A percentile compares a stretch with the other conserved stretches of the same genome.
Conservation (phyloP, 257 asterid species). For the Thymus quinquecostatus region DNA sequence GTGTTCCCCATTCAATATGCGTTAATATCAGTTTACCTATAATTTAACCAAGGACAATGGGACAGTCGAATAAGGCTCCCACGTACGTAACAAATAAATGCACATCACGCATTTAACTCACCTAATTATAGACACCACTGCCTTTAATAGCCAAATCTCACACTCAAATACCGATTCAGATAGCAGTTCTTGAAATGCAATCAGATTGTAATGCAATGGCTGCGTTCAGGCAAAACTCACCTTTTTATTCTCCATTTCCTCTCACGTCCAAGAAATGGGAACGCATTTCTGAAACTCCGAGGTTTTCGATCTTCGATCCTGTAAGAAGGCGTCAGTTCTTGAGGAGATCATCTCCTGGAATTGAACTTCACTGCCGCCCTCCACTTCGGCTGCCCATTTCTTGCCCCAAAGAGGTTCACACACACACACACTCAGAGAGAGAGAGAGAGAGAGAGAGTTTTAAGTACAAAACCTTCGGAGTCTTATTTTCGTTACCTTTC, state of each 20-base stretch:
- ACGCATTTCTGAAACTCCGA: constrained; percentile 4
- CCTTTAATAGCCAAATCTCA: background rate
- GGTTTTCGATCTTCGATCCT: background rate
- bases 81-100: constrained; percentile 24
- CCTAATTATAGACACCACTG: background rate
- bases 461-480: background rate
- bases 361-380: constrained; percentile 14
- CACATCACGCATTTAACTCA: background rate
- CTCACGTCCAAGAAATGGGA: constrained; percentile 12
- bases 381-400: constrained; percentile 42
- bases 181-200: background rate
- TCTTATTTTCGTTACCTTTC: background rate
- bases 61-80: background rate
- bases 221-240: constrained; percentile 12
- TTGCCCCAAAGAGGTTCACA: constrained; percentile 40
- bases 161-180: background rate
- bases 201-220: constrained; percentile 27
- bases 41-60: background rate
- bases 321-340: background rate
- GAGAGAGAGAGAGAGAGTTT: too few relatives aligned
- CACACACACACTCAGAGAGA: too few relatives aligned
- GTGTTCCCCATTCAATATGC: background rate
- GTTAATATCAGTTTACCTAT: background rate
- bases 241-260: constrained; percentile 14
- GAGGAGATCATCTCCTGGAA: constrained; percentile 17